These are phyloP conservation scores for Eimeria sp. DNA, from an alignment of 169 alveolate species.

Conservation along the genomic window DNA sequence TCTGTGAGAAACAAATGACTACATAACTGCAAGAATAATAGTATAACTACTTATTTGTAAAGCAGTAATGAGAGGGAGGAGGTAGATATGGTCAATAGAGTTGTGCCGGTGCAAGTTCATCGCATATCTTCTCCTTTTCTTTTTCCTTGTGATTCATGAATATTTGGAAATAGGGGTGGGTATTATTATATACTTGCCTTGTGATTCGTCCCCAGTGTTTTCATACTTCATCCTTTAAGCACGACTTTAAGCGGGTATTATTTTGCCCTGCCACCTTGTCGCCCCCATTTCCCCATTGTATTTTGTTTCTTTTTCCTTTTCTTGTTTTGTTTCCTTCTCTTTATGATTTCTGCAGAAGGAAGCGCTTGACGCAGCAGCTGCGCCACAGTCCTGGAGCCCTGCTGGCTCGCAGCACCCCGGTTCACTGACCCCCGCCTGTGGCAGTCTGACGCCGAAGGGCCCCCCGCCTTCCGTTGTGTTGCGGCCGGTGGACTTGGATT, in stretches of 20 bases:
- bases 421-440: background rate
- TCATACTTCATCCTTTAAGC: background rate
- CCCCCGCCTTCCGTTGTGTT: constrained; percentile 6
- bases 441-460: constrained; percentile 6
- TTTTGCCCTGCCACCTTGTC: background rate
- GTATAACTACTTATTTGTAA: too few species aligned
- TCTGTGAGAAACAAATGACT: background rate
- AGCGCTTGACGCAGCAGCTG: background rate
- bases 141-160: background rate
- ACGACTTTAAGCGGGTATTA: background rate
- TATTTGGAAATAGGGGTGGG: too few species aligned
- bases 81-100: background rate
- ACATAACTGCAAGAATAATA: background rate
- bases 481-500: constrained; percentile 22
- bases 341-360: background rate
- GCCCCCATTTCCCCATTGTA: background rate
- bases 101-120: background rate
- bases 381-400: constrained; percentile 4
- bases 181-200: background rate
- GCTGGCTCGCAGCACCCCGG: background rate
- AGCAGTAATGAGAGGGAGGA: too few species aligned
- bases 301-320: background rate
- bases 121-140: background rate
- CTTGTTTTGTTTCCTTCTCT: background rate
- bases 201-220: background rate